phyloP scores from a whole-genome alignment of 441 rosid species.

The Gossypium trilobum region DNA sequence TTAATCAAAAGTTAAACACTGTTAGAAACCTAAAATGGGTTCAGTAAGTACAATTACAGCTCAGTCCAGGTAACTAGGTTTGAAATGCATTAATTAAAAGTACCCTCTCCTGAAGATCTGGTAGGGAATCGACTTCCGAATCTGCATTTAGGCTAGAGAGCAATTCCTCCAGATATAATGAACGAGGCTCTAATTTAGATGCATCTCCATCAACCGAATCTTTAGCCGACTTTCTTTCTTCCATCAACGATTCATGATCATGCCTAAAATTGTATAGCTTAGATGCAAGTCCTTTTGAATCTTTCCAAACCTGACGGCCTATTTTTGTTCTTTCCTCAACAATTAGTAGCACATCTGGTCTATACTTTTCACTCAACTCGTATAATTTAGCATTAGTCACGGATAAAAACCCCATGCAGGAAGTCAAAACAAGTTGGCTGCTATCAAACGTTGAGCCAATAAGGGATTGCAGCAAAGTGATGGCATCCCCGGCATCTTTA shows the following conservation, averaged over 20 bases:
- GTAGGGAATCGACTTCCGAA: conserved; percentile 36
- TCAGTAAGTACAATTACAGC: not conserved
- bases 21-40: conserved; percentile 5
- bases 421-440: conserved; percentile 62
- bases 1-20: conserved; percentile 9
- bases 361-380: conserved; percentile 48
- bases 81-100: not conserved
- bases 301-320: conserved; percentile 28
- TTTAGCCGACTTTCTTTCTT: conserved; percentile 27
- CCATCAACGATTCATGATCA: conserved; percentile 24
- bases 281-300: conserved; percentile 42
- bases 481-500: conserved; percentile 65
- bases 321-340: conserved; percentile 29
- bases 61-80: not conserved
- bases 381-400: conserved; percentile 51
- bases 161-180: conserved; percentile 32
- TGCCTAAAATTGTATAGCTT: conserved; percentile 59
- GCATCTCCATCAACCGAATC: conserved; percentile 18
- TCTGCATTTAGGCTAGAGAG: conserved; percentile 22
- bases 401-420: conserved; percentile 57
- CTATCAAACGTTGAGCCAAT: conserved; percentile 69
- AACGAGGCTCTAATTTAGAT: conserved; percentile 20
- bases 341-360: conserved; percentile 40
- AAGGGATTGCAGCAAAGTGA: conserved; percentile 55
- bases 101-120: conserved; percentile 71